Base-by-base conservation (phyloP, 495 filamentous ascomycete genomes). In the Penicillium egyptiacum region DNA sequence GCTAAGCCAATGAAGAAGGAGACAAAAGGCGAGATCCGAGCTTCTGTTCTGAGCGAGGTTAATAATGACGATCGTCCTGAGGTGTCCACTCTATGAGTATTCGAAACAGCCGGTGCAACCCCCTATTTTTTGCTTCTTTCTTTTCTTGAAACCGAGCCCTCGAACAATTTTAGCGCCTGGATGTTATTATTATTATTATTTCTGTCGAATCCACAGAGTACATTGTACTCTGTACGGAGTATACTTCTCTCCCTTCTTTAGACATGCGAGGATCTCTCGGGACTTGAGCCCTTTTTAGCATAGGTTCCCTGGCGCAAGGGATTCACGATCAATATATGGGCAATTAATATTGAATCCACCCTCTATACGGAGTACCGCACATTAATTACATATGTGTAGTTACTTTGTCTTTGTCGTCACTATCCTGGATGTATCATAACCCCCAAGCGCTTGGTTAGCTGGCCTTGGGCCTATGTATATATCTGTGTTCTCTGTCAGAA, bases 81-180 rank as follows among this genome's bases (percentile, higher is more conserved):
- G 37, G 50, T 42, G 39, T 53, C 50, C 50, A 53, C 50, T 31
- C 48, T 23, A 51, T 53, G n/a, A 33, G 10, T n/a, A 53, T 41
- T 53, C 26, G 50, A 53, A 53, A 53, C 50, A 40, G 35, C 33
- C 33, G 35, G 49, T 51, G 49, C 49, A 53, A 52, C 50, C 50
- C 50, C 50, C 50, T 54, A 30, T 54, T 37, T 41, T 31, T 46
- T 22, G 11, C 17, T n/a, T 39, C 5, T 28, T 28, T 37, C 23
- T 50, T 54, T 44, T 52, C 60, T 55, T 55, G 58, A 57, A 57
- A 55, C 35, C 51, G 43, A 43, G 12, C 50, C n/a, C 53, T 43
- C 25, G 25, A 39, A 42, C 12, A 45, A 35, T 23, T 41, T 26
- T 52, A 20, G 22, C 26, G 19, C 43, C 44, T 26, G 22, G 22